phyloP scores from a whole-genome alignment of 2,329 filamentous ascomycete species.

The Purpureocillium lavendulum region DNA sequence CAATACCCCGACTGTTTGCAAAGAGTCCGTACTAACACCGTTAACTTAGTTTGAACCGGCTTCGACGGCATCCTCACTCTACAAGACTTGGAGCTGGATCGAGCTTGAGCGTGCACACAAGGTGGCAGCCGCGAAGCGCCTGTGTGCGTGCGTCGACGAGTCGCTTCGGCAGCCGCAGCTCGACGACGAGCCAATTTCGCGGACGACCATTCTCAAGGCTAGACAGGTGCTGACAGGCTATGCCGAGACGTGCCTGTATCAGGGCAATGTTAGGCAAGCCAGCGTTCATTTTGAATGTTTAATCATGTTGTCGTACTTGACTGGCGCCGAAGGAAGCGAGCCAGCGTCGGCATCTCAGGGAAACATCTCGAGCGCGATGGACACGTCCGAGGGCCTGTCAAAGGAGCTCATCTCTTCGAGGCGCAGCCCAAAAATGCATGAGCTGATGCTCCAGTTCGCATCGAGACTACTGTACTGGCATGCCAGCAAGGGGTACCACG shows the following conservation, averaged over 20 bases:
- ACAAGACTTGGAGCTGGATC: constrained; percentile 60
- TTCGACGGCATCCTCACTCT: constrained; percentile 31
- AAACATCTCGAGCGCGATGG: constrained; percentile 43
- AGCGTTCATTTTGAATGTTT: constrained; percentile 51
- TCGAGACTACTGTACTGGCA: constrained; percentile 60
- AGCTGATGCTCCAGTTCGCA: constrained; percentile 62
- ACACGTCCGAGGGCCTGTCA: constrained; percentile 31
- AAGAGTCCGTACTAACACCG: constrained; percentile 3
- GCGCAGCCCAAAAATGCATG: constrained; percentile 33
- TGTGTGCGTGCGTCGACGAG: constrained; percentile 31
- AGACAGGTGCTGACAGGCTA: constrained; percentile 42
- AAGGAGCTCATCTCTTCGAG: constrained; percentile 30
- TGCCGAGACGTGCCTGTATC: constrained; percentile 48
- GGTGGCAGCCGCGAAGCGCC: constrained; percentile 22
- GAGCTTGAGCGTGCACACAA: constrained; percentile 38
- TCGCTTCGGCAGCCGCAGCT: constrained; percentile 7
- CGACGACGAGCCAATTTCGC: constrained; percentile 12
- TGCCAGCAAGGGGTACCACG: constrained; percentile 44
- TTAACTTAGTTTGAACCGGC: constrained; percentile 9
- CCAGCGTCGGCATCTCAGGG: constrained; percentile 41
- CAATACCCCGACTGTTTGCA: background rate
- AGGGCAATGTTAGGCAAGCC: constrained; percentile 38
- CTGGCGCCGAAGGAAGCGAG: constrained; percentile 30
- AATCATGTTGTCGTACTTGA: constrained; percentile 60
- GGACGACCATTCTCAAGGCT: constrained; percentile 41